Evolutionary conservation across 2,329 filamentous ascomycete genomes (phyloP).

Genomic region (Venturia aucupariae): DNA sequence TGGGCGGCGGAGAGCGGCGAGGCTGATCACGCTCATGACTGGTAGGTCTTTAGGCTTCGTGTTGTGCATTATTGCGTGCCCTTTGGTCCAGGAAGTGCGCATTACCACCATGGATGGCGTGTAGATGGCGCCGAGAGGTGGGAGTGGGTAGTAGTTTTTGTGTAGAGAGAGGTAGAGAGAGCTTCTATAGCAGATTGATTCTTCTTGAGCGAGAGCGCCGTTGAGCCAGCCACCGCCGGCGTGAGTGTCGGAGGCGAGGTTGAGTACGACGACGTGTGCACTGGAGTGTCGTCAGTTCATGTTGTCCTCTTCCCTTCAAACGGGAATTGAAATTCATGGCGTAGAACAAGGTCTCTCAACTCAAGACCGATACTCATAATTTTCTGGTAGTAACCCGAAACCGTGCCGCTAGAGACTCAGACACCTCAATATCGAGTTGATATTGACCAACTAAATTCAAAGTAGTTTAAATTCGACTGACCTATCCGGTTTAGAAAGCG

Average conservation of each 20-base stretch:
- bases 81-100: conserved; percentile 38
- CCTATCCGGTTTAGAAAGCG: conserved; percentile 17
- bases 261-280: conserved; percentile 49
- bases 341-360: no score
- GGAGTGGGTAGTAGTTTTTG: conserved; percentile 44
- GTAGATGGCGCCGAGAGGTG: conserved; percentile 45
- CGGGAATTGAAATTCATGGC: no score
- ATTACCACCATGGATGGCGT: conserved; percentile 52
- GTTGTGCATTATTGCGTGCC: conserved; percentile 37
- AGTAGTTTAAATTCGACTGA: no score
- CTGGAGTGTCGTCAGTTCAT: no score
- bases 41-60: conserved; percentile 45
- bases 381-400: no score
- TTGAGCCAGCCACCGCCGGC: conserved; percentile 57
- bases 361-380: no score
- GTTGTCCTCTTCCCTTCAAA: no score
- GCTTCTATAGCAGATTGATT: conserved; percentile 57
- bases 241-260: conserved; percentile 50
- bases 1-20: conserved; percentile 28
- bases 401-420: no score
- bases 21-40: conserved; percentile 50
- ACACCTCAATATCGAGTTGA: no score
- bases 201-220: conserved; percentile 58
- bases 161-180: conserved; percentile 43
- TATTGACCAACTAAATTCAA: no score